Percentiles rank a stretch among this genome's conserved stretches.
Evolutionary conservation across 257 asterid species (phyloP).

Genomic region (Echium plantagineum): DNA sequence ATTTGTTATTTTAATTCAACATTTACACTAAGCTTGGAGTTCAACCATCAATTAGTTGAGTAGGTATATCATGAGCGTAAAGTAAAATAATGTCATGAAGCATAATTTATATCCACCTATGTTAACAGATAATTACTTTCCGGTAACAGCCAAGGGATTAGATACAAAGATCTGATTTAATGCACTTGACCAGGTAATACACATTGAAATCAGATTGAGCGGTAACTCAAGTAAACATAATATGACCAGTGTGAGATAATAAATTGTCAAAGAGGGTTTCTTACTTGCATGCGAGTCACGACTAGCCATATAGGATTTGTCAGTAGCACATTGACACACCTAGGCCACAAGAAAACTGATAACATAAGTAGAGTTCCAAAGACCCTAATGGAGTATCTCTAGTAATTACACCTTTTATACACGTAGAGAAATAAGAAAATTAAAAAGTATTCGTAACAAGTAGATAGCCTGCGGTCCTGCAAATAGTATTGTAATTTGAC

Average conservation of each 20-base stretch:
- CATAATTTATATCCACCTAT: no score
- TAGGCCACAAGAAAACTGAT: conserved; percentile 18
- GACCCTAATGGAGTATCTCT: not conserved
- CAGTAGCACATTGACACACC: conserved; percentile 93
- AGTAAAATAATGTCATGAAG: no score
- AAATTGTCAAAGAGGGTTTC: not conserved
- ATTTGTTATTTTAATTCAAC: no score
- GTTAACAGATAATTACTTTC: no score
- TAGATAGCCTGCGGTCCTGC: not conserved
- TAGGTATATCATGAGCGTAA: no score
- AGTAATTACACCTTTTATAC: conserved; percentile 1
- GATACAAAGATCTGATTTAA: not conserved
- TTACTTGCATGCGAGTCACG: conserved; percentile 98
- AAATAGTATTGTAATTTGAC: not conserved
- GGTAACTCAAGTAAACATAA: no score
- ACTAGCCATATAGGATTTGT: conserved; percentile 97
- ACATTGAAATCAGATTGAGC: no score
- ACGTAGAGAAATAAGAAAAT: not conserved
- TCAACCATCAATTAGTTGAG: no score
- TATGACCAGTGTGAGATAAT: not conserved
- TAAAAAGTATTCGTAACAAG: no score
- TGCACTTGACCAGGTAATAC: not conserved
- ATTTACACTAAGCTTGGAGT: no score
- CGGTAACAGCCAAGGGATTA: not conserved
- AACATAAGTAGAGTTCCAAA: conserved; percentile 6